Conservation (phyloP, 2,329 filamentous ascomycete species). For the Ophiostoma piceae region DNA sequence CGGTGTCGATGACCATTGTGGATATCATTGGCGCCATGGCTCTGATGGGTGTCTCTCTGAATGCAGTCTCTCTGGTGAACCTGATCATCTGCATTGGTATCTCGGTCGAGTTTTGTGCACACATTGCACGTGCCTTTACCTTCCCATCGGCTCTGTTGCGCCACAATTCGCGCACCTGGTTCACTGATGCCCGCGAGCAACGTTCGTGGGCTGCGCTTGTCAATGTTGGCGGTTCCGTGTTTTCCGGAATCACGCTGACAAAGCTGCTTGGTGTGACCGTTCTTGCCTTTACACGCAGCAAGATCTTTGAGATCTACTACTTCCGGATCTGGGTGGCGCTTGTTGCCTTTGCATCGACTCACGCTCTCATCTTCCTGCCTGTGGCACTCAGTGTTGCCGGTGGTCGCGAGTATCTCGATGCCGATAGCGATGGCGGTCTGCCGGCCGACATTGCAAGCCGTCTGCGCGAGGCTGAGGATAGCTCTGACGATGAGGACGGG, state of each 20-base stretch:
- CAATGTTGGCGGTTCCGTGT: constrained; percentile 90
- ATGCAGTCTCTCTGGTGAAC: constrained; percentile 93
- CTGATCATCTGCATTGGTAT: constrained; percentile 96
- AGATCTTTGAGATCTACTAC: constrained; percentile 99
- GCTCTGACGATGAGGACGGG: constrained; percentile 65
- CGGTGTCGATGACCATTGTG: constrained; percentile 86
- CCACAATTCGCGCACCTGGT: constrained; percentile 70
- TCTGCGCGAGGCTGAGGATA: constrained; percentile 58
- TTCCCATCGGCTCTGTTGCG: constrained; percentile 81
- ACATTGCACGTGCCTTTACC: constrained; percentile 92
- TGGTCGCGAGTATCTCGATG: constrained; percentile 81
- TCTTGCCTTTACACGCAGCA: constrained; percentile 87
- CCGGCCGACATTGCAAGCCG: constrained; percentile 76
- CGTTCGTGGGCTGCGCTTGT: constrained; percentile 89
- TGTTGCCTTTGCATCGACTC: constrained; percentile 80
- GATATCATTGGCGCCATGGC: constrained; percentile 97
- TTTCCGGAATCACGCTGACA: constrained; percentile 92
- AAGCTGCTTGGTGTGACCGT: constrained; percentile 91
- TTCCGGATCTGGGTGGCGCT: constrained; percentile 94
- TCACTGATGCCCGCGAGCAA: constrained; percentile 69
- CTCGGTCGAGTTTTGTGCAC: constrained; percentile 93
- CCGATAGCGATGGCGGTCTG: constrained; percentile 78
- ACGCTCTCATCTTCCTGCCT: constrained; percentile 86
- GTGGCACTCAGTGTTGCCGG: constrained; percentile 82
- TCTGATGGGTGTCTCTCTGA: constrained; percentile 78